Evolutionary conservation across 441 rosid genomes (phyloP), one percentile per base, ranked within the genome.

Genomic region (Erodium trifolium): DNA sequence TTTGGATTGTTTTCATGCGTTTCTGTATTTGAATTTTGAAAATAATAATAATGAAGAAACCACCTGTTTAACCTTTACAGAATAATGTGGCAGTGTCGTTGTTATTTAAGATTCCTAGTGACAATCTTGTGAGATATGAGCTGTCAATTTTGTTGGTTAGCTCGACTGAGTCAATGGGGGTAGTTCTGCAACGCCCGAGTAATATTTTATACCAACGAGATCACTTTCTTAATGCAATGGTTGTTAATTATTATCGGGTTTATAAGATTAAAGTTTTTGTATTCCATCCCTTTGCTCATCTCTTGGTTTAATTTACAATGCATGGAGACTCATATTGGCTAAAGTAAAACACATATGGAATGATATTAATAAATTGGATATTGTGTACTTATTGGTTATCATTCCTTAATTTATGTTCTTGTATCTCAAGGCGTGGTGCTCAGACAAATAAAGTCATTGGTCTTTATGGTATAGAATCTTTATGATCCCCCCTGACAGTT

Each of bases 141-240:
- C 16, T 10, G 18, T 60, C 34, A 35, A 41, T 69, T 59, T 64
- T 68, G 53, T 34, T 23, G 37, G 53, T n/a, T 35, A 12, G 69
- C 31, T 68, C 27, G 53, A 34, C 3, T 12, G 59, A 68, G 69
- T 10, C 17, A 65, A 51, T 47, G 11, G 2, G 31, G 43, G 63
- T 70, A 63, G 53, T 66, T 74, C 53, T 16, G 45, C 35, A 27
- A 47, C 9, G 63, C 9, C 39, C 17, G 8, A 49, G 35, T 13
- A 27, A 31, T 47, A 47, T 49, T 27, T 63, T 23, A 47, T 27
- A 37, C 31, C 68, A 67, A 66, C 67, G 68, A 62, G 65, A 63
- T 7, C 31, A 29, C 29, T 67, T 60, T 19, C 11, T 18, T 18
- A 57, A 8, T 27, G 35, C 31, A 60, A 60, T 59, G 11, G 31